Evolutionary conservation across 805 yeast species (phyloP), one percentile per base, ranked within the genome.

Genomic region (Monosporozyma solicola): DNA sequence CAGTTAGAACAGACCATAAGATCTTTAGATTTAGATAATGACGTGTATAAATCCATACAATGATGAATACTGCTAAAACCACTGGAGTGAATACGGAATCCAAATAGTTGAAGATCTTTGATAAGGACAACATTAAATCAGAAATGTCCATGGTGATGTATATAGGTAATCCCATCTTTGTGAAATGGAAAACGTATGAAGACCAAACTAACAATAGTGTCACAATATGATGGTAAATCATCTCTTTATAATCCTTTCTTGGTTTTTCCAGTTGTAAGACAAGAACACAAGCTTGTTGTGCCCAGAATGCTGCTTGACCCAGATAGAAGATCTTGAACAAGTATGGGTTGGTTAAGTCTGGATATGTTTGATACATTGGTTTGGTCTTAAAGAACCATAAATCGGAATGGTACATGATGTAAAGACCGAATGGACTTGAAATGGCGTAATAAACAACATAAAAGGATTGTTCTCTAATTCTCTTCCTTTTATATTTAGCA

Each of bases 301-400:
- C 83, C 99, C 99, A 94, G 70, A 89, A 94, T 5, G 97, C 86
- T 3, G 98, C 97, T 73, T 94, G 98, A 43, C 87, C 82, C 55
- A 94, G 74, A 68, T 94, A 94, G 66, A 85, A 94, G 11, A 82
- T 68, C 72, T 94, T 94, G 74, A 87, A 85, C 54, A 76, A 73
- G 55, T 73, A 77, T 53, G 79, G 84, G 64, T 87, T 87, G 33
- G 84, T 76, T 54, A 79, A 75, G 72, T 94, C 98, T 7, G 99
- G 99, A 68, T 85, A 92, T 25, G 79, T 73, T 55, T 68, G 76
- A 69, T 89, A 94, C 75, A 92, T 86, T 41, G 88, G 82, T 4
- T 81, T 74, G 2, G 97, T 94, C 66, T 87, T 79, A 70, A 94
- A 94, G 65, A 76, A 85, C 98, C 98, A 92, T 56, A 94, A 67